Percentiles rank a stretch among this genome's conserved stretches.
These are phyloP conservation scores for Serendipita indica DNA, from an alignment of 768 basidiomycete genomes.

Conservation along the genomic window DNA sequence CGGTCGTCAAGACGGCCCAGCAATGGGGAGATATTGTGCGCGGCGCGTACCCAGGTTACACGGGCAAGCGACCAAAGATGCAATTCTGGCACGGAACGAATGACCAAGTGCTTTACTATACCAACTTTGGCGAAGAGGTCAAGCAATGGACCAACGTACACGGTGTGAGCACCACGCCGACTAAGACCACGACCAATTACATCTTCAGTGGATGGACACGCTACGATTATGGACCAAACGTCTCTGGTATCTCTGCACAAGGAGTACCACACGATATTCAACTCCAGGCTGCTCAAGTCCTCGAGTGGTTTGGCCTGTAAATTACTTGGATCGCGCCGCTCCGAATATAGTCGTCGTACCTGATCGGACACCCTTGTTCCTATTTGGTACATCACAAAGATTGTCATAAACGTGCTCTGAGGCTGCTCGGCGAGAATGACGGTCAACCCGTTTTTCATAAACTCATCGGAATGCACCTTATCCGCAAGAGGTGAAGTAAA, in stretches of 20 bases:
- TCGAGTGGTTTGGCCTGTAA: constrained; percentile 2
- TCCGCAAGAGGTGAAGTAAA: no score
- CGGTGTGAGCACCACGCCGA: constrained; percentile 1
- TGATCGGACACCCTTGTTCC: no score
- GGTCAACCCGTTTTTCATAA: no score
- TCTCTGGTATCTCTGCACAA: not conserved
- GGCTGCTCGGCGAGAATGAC: no score
- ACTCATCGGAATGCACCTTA: no score
- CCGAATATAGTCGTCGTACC: no score
- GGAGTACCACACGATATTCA: constrained; percentile 1
- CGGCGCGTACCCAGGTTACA: constrained; percentile 8
- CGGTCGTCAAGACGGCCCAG: not conserved
- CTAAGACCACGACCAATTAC: not conserved
- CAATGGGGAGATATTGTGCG: constrained; percentile 6
- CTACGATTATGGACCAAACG: constrained; percentile 9
- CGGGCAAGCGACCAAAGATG: not conserved
- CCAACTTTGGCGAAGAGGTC: not conserved
- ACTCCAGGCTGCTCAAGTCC: not conserved
- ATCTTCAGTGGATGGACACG: not conserved
- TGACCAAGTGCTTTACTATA: constrained; percentile 6
- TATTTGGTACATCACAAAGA: no score
- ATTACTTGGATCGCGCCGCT: no score
- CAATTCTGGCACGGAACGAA: constrained; percentile 9
- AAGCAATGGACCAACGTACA: constrained; percentile 10
- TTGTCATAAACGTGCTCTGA: no score